A percentile compares a stretch with the other conserved stretches of the same genome.
Evolutionary conservation across 1,284 basidiomycete genomes (phyloP).

Genomic region (Microbotryomycetes sp.): DNA sequence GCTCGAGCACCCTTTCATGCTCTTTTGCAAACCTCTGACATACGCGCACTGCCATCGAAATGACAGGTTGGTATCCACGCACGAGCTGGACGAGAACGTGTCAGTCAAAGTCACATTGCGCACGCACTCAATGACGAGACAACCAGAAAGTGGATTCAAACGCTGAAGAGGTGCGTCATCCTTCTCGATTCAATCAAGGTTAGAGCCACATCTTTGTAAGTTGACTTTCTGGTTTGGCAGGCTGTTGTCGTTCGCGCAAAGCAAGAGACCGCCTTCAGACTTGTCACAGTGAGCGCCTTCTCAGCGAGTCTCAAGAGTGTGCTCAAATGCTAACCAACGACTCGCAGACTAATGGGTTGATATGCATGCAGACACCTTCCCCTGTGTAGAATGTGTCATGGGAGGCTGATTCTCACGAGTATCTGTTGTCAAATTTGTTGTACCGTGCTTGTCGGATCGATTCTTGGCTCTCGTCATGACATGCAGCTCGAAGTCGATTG

Average conservation of each 20-base stretch:
- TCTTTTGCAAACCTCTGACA: neutral
- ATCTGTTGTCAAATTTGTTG: too few species aligned
- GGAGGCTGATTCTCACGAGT: too few species aligned
- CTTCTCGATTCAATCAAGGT: neutral
- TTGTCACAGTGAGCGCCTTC: conserved; percentile 73
- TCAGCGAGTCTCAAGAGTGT: too few species aligned
- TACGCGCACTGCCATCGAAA: too few species aligned
- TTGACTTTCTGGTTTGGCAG: conserved; percentile 44
- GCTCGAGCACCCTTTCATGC: neutral
- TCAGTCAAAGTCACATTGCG: conserved; percentile 90
- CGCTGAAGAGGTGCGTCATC: conserved; percentile 69
- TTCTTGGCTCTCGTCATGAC: too few species aligned
- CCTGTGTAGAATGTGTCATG: too few species aligned
- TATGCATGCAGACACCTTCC: too few species aligned
- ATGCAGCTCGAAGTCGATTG: too few species aligned
- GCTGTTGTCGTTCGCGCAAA: conserved; percentile 87
- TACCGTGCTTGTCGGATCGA: too few species aligned
- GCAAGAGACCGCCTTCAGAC: conserved; percentile 84
- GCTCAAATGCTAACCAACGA: too few species aligned
- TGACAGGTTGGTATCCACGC: conserved; percentile 85
- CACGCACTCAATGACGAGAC: conserved; percentile 99
- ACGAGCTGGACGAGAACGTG: conserved; percentile 93
- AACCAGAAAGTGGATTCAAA: conserved; percentile 97
- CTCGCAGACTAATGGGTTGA: too few species aligned
- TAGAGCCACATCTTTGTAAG: conserved; percentile 10